Evolutionary conservation across 2,329 filamentous ascomycete genomes (phyloP), one percentile per base, ranked within the genome.

Genomic region (Talaromyces rugulosus): DNA sequence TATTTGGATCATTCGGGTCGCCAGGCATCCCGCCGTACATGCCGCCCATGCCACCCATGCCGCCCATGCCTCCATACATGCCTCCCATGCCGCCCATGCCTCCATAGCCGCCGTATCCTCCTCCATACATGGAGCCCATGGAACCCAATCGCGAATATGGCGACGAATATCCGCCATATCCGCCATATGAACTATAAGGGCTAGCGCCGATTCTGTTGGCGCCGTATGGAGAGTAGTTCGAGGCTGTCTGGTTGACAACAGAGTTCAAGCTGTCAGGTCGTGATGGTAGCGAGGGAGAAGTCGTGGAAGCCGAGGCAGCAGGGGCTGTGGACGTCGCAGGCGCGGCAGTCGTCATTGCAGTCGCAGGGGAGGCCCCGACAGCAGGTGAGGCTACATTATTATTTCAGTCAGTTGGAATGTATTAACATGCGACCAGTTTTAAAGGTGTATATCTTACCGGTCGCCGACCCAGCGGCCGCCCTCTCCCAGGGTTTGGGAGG

Each of bases 401-500:
- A 33, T 58, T 5, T 50, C 23, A 11, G 8, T 47, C 44, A 58
- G 31, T 36, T 52, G n/a, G 9, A 34, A 36, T 23, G 31, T 27
- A 40, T 34, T 12, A 33, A 27, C 18, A 14, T 11, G 36, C 31
- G 28, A 23, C 42, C 2, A 18, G 42, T 2, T 1, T 11, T 27
- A 4, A 16, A 28, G 53, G 33, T 1, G 8, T 36, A 18, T 18
- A 31, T 55, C 31, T 57, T 60, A 64, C 60, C 60, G 16, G 62
- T 36, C 14, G 50, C 42, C 40, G 56, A 40, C n/a, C 60, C 62
- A 61, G 82, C 82, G 77, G 89, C 89, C 67, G 88, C 85, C 76
- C 89, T 86, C 80, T 99, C 95, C 95, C 95, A 99, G 54, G 95
- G 95, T 80, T 99, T 99, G 61, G 95, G 95, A 73, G 95, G 95